phyloP scores from a whole-genome alignment of 192 early-diverging fungal species.

The Coemansia sp. region DNA sequence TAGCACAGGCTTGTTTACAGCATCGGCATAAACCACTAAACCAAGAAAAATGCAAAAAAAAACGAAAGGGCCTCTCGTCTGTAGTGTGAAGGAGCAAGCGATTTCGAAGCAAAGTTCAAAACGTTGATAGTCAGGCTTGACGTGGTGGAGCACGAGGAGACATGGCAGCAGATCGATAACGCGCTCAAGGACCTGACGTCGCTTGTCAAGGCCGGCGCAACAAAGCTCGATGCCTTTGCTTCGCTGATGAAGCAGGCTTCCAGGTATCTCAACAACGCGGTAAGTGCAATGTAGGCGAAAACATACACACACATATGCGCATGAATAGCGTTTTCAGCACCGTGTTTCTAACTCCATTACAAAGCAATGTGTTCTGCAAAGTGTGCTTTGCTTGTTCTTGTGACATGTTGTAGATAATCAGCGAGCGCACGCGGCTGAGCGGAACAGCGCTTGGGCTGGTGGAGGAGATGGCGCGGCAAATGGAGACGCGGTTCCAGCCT shows the following conservation, averaged over 20 bases:
- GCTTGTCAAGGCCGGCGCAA: slow-evolving; percentile 48
- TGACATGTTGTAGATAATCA: slow-evolving; percentile 56
- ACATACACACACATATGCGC: too few species aligned
- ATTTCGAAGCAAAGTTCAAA: slow-evolving; percentile 52
- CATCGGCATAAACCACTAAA: too few species aligned
- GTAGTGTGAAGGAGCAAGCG: slow-evolving; percentile 51
- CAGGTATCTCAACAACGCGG: slow-evolving; percentile 54
- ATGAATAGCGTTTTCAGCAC: too few species aligned
- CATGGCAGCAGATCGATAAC: slow-evolving; percentile 64
- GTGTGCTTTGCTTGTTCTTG: neutral
- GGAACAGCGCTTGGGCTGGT: slow-evolving; percentile 65
- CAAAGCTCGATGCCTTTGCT: slow-evolving; percentile 50
- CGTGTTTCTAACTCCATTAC: too few species aligned
- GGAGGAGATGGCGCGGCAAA: slow-evolving; percentile 60
- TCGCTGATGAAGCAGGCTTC: slow-evolving; percentile 53
- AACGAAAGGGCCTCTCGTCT: neutral
- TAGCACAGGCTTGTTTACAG: neutral
- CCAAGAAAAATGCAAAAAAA: too few species aligned
- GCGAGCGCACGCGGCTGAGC: slow-evolving; percentile 75
- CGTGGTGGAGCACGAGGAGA: slow-evolving; percentile 65
- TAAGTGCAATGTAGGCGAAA: slow-evolving; percentile 25
- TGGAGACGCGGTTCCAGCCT: slow-evolving; percentile 63
- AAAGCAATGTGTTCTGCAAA: neutral
- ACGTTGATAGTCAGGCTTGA: slow-evolving; percentile 42
- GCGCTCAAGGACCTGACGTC: slow-evolving; percentile 55